phyloP scores from a whole-genome alignment of 2,329 filamentous ascomycete species.

The Phialemoniopsis sp. region DNA sequence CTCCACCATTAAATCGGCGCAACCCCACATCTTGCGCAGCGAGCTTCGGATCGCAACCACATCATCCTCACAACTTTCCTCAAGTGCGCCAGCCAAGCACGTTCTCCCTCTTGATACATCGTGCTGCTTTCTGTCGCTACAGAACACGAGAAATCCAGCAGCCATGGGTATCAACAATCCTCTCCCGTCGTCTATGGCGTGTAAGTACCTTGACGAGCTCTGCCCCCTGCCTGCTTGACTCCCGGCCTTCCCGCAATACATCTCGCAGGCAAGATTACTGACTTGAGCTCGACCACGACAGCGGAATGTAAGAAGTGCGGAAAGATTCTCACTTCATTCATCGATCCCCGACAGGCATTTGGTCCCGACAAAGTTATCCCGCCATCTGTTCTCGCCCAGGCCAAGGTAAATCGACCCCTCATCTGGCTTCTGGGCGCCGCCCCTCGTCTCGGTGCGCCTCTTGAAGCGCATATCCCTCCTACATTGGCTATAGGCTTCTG shows the following conservation, averaged over 20 bases:
- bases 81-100: background rate
- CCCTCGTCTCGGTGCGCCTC: too few relatives aligned
- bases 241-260: slow-evolving; percentile 3
- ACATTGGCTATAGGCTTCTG: background rate
- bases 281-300: slow-evolving; percentile 29
- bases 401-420: slow-evolving; percentile 60
- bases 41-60: too few relatives aligned
- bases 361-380: slow-evolving; percentile 97
- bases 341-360: slow-evolving; percentile 90
- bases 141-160: slow-evolving; percentile 2
- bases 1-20: too few relatives aligned
- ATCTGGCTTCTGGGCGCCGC: too few relatives aligned
- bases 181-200: slow-evolving; percentile 62
- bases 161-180: slow-evolving; percentile 63
- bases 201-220: slow-evolving; percentile 42
- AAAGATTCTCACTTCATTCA: slow-evolving; percentile 91
- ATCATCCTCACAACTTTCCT: too few relatives aligned
- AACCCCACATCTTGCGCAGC: too few relatives aligned
- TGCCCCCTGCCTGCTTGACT: slow-evolving; percentile 7
- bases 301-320: slow-evolving; percentile 97
- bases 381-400: slow-evolving; percentile 80
- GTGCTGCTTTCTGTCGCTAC: background rate
- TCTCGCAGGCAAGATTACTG: slow-evolving; percentile 5
- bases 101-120: slow-evolving; percentile 1
- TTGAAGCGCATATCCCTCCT: slow-evolving; percentile 5